Conservation (phyloP, 306 rosid species). For the Clitoria ternatea region DNA sequence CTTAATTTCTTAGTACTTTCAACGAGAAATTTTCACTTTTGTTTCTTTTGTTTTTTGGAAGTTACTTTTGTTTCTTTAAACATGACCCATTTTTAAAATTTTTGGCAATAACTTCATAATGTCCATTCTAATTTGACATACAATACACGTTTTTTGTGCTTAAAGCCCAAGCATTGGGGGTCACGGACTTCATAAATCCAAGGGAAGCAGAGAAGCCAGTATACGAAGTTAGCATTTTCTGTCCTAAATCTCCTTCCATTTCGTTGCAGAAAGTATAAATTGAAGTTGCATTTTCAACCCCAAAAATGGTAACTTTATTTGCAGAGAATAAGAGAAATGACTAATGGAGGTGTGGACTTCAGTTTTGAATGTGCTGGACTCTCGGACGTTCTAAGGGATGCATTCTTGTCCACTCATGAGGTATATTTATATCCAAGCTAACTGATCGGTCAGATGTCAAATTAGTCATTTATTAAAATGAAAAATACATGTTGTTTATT, state of each 20-base stretch:
- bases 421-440: conserved; percentile 24
- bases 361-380: conserved; percentile 77
- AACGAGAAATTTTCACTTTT: background rate
- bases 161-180: conserved; percentile 56
- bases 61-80: background rate
- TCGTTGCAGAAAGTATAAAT: background rate
- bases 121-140: background rate
- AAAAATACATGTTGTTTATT: too few species aligned
- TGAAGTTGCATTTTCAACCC: background rate
- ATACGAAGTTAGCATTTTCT: conserved; percentile 48
- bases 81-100: too few species aligned
- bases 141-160: background rate
- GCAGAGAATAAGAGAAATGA: conserved; percentile 55
- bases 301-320: conserved; percentile 1
- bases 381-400: conserved; percentile 48
- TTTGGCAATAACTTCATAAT: background rate
- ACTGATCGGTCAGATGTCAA: too few species aligned
- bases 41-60: background rate
- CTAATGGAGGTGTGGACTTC: conserved; percentile 57
- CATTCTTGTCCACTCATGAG: conserved; percentile 57
- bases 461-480: too few species aligned
- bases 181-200: conserved; percentile 69
- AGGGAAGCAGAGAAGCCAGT: conserved; percentile 48
- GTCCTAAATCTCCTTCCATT: background rate
- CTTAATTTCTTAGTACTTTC: too few species aligned